Base-by-base conservation (phyloP, 306 rosid genomes). In the Pueraria montana region DNA sequence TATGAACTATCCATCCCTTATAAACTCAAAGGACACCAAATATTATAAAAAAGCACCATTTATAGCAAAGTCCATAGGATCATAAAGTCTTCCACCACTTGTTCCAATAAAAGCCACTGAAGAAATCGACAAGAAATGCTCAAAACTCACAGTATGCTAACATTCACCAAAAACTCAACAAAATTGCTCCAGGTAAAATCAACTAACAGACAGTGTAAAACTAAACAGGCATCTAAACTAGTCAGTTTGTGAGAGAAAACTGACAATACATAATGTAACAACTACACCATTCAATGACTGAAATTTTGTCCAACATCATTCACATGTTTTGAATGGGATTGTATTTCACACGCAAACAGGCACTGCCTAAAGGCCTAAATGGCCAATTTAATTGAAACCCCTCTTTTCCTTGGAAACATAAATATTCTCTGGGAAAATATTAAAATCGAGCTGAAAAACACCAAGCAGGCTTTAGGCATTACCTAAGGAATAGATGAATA, bases 381-480 rank as follows among this genome's bases (percentile, higher is more conserved):
- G 67, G 72, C 43, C 49, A 78, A 38, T 69, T 78, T 58, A 59
- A 77, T 59, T 26, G 30, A 61, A 77, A 68, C 18, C 63, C 58
- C 48, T 58, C 62, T 43, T 48, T 68, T 67, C 77, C 11, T 56
- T 14, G 40, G 52, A 42, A 77, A 76, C 46, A 58, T 26, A 55
- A 55, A 68, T 58, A 30, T 68, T 49, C 24, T 58, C 36, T 10
- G 30, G 55, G 18, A 56, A 75, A 32, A 42, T 12, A n/a, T 75
- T 58, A 40, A 70, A 64, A 40, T 70, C 63, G 46, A 74, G 81
- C 59, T 77, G 55, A 26, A 84, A 70, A 71, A 70, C 40, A 62
- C 80, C 45, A 61, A 71, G 75, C 13, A 59, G 26, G 27, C 66
- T 56, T 11, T 38, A 74, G 69, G 71, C 49, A 45, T 62, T 48